Evolutionary conservation across 768 basidiomycete genomes (phyloP).

Genomic region (Antrodiella citrinella): DNA sequence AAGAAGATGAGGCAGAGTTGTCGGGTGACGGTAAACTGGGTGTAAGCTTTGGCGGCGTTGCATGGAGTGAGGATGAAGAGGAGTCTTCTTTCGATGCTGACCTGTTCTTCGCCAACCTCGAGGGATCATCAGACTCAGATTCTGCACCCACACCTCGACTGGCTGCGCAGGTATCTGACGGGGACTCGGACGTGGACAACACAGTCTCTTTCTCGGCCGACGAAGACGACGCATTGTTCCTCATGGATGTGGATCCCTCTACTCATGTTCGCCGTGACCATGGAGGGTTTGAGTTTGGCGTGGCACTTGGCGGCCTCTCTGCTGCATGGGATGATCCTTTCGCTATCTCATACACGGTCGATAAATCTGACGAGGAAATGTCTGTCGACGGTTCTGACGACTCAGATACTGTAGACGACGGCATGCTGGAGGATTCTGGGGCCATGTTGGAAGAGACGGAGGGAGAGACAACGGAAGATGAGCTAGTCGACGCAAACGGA

Average conservation of each 20-base stretch:
- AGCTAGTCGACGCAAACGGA: constrained; percentile 69
- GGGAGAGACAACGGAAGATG: constrained; percentile 78
- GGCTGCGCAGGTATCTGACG: constrained; percentile 28
- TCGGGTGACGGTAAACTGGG: constrained; percentile 17
- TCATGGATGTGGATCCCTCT: constrained; percentile 22
- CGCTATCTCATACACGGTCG: constrained; percentile 10
- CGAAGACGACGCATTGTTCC: constrained; percentile 19
- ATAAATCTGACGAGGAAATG: constrained; percentile 29
- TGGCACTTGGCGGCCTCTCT: constrained; percentile 20
- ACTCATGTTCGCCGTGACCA: constrained; percentile 16
- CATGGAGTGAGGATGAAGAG: constrained; percentile 71
- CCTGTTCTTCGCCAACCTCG: constrained; percentile 74
- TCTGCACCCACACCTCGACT: constrained; percentile 41
- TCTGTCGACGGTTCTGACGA: constrained; percentile 29
- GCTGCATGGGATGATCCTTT: constrained; percentile 20
- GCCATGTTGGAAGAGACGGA: constrained; percentile 34
- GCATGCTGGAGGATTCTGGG: constrained; percentile 11
- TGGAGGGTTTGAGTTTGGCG: constrained; percentile 20
- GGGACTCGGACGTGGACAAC: constrained; percentile 17
- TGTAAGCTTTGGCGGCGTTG: constrained; percentile 52
- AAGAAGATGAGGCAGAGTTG: constrained; percentile 9
- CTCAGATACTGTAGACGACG: constrained; percentile 35
- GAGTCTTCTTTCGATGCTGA: constrained; percentile 80
- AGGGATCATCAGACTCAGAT: constrained; percentile 43
- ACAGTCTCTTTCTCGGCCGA: constrained; percentile 17